Base-by-base conservation (phyloP, 2,329 filamentous ascomycete genomes). In the Monilinia polystroma region DNA sequence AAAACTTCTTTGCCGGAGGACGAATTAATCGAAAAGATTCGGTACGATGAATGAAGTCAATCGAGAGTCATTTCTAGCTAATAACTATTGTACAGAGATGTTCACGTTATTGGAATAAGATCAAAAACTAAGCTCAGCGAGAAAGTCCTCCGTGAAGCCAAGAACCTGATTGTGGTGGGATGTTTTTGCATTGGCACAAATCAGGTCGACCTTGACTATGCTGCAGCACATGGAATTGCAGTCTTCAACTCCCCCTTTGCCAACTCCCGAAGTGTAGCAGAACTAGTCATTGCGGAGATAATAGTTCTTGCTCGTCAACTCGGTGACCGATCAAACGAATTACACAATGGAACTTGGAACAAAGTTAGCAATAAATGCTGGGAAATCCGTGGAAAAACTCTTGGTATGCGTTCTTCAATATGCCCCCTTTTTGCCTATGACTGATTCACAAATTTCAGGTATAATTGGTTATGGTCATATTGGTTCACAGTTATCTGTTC, bases 111-210 rank as follows among this genome's bases (percentile, higher is more conserved):
- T 77, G 95, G 95, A 72, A 98, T 99, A 75, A 91, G 95, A 71
- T 98, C 94, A 68, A 99, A 99, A 83, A 99, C 95, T 45, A 97
- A 95, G 81, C 86, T 99, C 77, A 94, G 88, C 11, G 89, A 90
- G 70, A 89, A 88, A 75, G 91, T 99, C 38, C 85, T 99, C 69
- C 85, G 87, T 66, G 89, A 96, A 78, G 95, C 95, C 66, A 96
- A 93, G 82, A 96, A 97, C 78, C 85, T 99, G 64, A 90, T 98
- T 68, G 95, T 97, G 69, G 87, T 98, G 73, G 95, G 95, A 69
- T 99, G 95, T 82, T 99, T 99, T 85, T 99, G 95, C 79, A 99
- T 99, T 75, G 95, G 95, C 72, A 99, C 95, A 67, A 98, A 96
- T 81, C 93, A 96, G 79, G 93, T 97, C 71, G 90, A 96, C 77